Conservation (phyloP, 352 stramenopile genomes). For the Globisporangium nagaii region DNA sequence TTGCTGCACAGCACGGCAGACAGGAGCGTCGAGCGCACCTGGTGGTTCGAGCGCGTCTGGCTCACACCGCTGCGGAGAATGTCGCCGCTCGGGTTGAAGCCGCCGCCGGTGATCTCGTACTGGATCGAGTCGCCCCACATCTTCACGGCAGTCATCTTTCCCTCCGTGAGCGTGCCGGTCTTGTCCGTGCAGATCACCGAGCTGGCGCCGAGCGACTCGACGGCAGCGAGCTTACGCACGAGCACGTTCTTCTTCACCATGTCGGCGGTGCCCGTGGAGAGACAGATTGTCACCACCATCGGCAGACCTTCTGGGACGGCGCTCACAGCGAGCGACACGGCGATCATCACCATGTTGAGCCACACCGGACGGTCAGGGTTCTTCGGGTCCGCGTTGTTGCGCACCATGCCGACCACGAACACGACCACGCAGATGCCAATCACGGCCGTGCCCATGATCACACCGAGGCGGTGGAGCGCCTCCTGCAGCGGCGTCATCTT, state of each 20-base stretch:
- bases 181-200: constrained; percentile 93
- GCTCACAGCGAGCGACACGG: constrained; percentile 81
- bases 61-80: constrained; percentile 40
- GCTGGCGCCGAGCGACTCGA: constrained; percentile 83
- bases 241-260: constrained; percentile 84
- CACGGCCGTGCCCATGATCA: constrained; percentile 86
- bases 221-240: constrained; percentile 76
- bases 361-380: constrained; percentile 80
- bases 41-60: constrained; percentile 31
- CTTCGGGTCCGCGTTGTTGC: constrained; percentile 54
- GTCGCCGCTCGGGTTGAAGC: constrained; percentile 46
- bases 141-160: constrained; percentile 77
- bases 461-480: constrained; percentile 91
- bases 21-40: constrained; percentile 43
- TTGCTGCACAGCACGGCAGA: constrained; percentile 66
- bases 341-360: constrained; percentile 94
- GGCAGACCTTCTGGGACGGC: constrained; percentile 71
- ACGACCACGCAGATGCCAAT: constrained; percentile 91
- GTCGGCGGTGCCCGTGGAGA: constrained; percentile 59
- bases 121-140: constrained; percentile 57
- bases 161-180: constrained; percentile 90
- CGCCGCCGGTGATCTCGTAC: constrained; percentile 48
- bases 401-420: constrained; percentile 85
- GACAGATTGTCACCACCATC: constrained; percentile 74
- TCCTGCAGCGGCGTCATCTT: constrained; percentile 89